Evolutionary conservation across 202 grass and related monocot genomes (phyloP), one percentile per base, ranked within the genome.

Genomic region (Tripidium arundinaceum): DNA sequence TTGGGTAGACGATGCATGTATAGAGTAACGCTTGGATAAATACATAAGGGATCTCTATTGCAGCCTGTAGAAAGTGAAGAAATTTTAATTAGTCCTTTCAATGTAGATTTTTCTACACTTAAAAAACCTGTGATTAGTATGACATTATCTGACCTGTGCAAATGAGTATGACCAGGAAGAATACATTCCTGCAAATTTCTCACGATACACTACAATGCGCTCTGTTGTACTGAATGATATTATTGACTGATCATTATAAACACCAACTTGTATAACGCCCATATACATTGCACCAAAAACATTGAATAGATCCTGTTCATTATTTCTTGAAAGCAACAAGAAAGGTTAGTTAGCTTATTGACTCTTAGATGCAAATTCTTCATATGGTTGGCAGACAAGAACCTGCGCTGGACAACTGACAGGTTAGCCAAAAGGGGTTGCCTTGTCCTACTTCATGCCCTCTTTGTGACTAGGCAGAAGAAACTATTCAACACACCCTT

Each of bases 301-400:
- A 75, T 91, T 91, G 45, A 94, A 87, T 65, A 94, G n/a, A 83
- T n/a, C 89, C 82, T 94, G 92, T 40, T 94, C 84, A 31, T 85
- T 86, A 42, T 94, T 85, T 81, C 92, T 94, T 58, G 38, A 1
- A 69, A 47, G 37, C 27, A 76, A 73, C 29, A 68, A 71, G 61
- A 85, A 68, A 43, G 47, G 34, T 38, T 6, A 76, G 63, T 31
- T 81, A 65, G 22, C 26, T 45, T 70, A 70, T 59, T 46, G 38
- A n/a, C n/a, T n/a, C n/a, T n/a, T n/a, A n/a, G n/a, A n/a, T n/a
- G n/a, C n/a, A n/a, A n/a, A n/a, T n/a, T n/a, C n/a, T n/a, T n/a
- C n/a, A n/a, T n/a, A n/a, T n/a, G n/a, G n/a, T n/a, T n/a, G n/a
- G n/a, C n/a, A n/a, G n/a, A n/a, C n/a, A n/a, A n/a, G n/a, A n/a